These are phyloP conservation scores for Gaeumannomyces sp. DNA, from an alignment of 2,329 filamentous ascomycete species.

Conservation along the genomic window DNA sequence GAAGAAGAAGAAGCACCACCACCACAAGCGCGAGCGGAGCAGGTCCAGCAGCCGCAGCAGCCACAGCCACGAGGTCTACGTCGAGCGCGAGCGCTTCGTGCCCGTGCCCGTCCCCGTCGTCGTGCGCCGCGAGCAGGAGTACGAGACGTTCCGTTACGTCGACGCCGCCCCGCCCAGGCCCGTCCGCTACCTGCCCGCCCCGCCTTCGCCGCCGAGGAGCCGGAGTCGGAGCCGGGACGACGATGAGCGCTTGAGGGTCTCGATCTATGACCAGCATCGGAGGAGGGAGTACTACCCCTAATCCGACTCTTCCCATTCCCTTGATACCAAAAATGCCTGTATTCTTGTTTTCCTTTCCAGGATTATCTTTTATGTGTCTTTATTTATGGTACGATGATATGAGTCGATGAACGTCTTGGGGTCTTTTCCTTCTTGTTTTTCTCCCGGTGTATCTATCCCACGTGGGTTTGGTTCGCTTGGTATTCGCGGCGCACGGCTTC, in stretches of 20 bases:
- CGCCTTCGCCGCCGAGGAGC: conserved; percentile 22
- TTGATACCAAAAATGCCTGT: background rate
- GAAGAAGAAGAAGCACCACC: conserved; percentile 12
- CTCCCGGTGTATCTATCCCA: background rate
- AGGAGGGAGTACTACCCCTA: conserved; percentile 25
- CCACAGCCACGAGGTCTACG: conserved; percentile 37
- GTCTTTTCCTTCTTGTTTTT: background rate
- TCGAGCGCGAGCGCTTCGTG: conserved; percentile 45
- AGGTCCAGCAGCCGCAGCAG: conserved; percentile 4
- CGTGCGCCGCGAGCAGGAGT: conserved; percentile 30
- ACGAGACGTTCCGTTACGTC: conserved; percentile 48
- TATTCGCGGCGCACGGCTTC: no score
- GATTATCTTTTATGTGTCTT: background rate
- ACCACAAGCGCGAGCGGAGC: background rate
- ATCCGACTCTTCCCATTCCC: background rate
- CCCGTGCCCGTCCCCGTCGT: conserved; percentile 36
- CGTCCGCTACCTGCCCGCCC: conserved; percentile 21
- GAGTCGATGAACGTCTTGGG: background rate
- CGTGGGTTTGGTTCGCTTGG: no score
- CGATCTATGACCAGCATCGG: conserved; percentile 28
- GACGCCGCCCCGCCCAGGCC: conserved; percentile 37
- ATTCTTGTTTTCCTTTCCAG: background rate
- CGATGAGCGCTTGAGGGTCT: conserved; percentile 24
- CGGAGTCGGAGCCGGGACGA: conserved; percentile 23
- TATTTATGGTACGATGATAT: background rate